Evolutionary conservation across 202 grass and related monocot genomes (phyloP), one percentile per base, ranked within the genome.

Genomic region (Alloteropsis angusta): DNA sequence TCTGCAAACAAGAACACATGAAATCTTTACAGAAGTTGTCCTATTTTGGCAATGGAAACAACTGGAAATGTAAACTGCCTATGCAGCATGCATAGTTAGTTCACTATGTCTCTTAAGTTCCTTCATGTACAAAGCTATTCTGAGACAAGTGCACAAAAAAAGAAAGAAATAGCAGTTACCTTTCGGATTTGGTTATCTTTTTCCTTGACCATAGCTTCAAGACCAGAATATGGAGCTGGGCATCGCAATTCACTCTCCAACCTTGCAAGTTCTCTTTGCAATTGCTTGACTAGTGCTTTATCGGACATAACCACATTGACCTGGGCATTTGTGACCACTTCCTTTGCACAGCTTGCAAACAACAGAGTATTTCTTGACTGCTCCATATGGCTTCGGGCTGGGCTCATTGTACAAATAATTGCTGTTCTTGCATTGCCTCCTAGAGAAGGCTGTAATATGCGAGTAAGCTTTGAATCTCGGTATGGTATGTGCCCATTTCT

Each of bases 361-460:
- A 93, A 76, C 45, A 98, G 88, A 46, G 92, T 95, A 69, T 93
- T 99, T 66, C 92, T 94, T 53, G 92, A 95, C 86, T 99, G 96
- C 30, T 99, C 96, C 30, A 91, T 89, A 73, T 99, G 90, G 57
- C 85, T 87, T 83, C 83, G 84, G 42, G 90, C 96, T 61, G 96
- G 96, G 46, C 92, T 90, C 89, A 98, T 78, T 77, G 95, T 98
- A 80, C 95, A 98, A 79, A 98, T 94, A 82, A 97, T 97, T 17
- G 94, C 91, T 77, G 94, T 97, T 63, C 89, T 87, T 79, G 95
- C 92, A 71, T 98, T 98, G 74, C 96, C 96, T 38, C 96, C 96
- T 19, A 98, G 72, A 35, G 89, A 94, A 68, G 87, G 89, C 73
- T 98, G 92, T 66, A 98, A 84, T 88, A 98, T 98, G 3, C 92